Evolutionary conservation across 768 basidiomycete species (phyloP).

Genomic region (Phaffia tasmanica): DNA sequence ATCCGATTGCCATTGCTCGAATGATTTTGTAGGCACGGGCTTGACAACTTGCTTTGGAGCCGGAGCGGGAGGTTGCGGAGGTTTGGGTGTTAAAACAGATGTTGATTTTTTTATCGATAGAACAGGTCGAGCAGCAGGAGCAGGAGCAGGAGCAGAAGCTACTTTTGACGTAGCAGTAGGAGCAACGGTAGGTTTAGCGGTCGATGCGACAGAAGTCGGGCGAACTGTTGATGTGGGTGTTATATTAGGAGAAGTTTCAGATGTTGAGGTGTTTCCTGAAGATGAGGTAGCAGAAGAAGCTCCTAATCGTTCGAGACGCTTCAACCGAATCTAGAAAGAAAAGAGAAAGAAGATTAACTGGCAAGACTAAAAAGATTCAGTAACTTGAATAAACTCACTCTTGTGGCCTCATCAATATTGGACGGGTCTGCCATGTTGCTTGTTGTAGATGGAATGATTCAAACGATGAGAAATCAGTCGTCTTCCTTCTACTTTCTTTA

Average conservation of each 20-base stretch:
- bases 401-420: too few species aligned
- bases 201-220: neutral
- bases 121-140: slow-evolving; percentile 13
- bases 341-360: neutral
- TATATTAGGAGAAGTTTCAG: neutral
- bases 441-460: too few species aligned
- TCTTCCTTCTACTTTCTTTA: too few species aligned
- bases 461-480: too few species aligned
- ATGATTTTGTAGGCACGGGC: slow-evolving; percentile 43
- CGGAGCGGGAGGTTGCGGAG: slow-evolving; percentile 29
- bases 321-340: slow-evolving; percentile 66
- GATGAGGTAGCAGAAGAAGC: slow-evolving; percentile 36
- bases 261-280: slow-evolving; percentile 12
- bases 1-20: slow-evolving; percentile 59
- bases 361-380: too few species aligned
- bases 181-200: neutral
- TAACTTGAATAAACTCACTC: too few species aligned
- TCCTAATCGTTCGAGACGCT: slow-evolving; percentile 77
- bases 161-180: slow-evolving; percentile 20
- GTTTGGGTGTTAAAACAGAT: slow-evolving; percentile 1
- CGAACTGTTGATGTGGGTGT: slow-evolving; percentile 9
- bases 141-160: slow-evolving; percentile 5
- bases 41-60: slow-evolving; percentile 42
- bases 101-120: slow-evolving; percentile 1
- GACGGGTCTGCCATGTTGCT: too few species aligned